These are phyloP conservation scores for Metschnikowia bowlesiae DNA, from an alignment of 805 yeast species.

Conservation along the genomic window DNA sequence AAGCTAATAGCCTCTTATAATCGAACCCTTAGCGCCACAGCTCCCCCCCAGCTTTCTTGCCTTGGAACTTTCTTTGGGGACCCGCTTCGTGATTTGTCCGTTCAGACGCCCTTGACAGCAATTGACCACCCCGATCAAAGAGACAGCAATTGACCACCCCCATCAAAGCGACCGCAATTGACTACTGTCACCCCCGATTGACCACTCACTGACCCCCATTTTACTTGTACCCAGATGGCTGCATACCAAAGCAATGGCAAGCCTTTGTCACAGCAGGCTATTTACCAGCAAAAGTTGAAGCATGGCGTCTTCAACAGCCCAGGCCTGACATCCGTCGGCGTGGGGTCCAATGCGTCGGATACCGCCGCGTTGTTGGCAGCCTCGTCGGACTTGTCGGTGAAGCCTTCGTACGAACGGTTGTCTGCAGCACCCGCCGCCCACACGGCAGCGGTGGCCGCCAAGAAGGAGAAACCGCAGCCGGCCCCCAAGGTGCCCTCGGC, in stretches of 20 bases:
- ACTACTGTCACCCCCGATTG: background rate
- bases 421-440: conserved; percentile 59
- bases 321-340: conserved; percentile 51
- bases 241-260: conserved; percentile 68
- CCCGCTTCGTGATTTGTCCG: too few relatives aligned
- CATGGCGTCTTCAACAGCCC: conserved; percentile 60
- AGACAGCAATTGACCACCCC: background rate
- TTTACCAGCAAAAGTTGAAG: conserved; percentile 67
- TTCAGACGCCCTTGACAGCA: background rate
- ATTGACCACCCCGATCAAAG: background rate
- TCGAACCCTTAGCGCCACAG: background rate
- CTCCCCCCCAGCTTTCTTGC: background rate
- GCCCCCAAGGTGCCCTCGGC: conserved; percentile 5
- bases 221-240: conserved; percentile 23
- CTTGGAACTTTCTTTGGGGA: too few relatives aligned
- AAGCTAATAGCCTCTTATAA: background rate
- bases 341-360: conserved; percentile 62
- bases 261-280: conserved; percentile 69
- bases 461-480: conserved; percentile 23
- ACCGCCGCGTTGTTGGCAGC: conserved; percentile 76
- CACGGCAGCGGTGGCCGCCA: conserved; percentile 53
- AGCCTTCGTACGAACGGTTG: conserved; percentile 54
- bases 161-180: background rate
- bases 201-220: background rate
- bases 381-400: conserved; percentile 56